Evolutionary conservation across 345 rosid species (phyloP).

Genomic region (Zanthoxylum bungeanum): DNA sequence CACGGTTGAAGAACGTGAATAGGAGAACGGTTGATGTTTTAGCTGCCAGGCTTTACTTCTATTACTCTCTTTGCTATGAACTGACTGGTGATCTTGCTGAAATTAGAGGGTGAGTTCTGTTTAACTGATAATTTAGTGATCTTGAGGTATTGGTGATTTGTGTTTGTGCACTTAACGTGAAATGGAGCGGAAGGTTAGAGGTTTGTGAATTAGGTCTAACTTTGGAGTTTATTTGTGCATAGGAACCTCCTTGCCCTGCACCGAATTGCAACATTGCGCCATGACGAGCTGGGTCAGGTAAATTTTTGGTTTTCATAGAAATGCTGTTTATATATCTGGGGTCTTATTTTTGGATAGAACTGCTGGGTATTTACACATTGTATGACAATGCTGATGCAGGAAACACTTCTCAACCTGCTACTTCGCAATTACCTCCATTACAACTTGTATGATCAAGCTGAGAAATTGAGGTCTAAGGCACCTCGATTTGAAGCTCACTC

Average conservation of each 20-base stretch:
- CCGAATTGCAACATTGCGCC: constrained; percentile 57
- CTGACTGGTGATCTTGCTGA: constrained; percentile 57
- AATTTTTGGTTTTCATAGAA: neutral
- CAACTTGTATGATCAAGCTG: constrained; percentile 61
- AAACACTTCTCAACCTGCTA: constrained; percentile 55
- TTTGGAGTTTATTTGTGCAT: constrained; percentile 14
- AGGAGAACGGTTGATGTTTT: constrained; percentile 56
- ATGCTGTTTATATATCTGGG: neutral
- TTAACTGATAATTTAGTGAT: neutral
- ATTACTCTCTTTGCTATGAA: constrained; percentile 60
- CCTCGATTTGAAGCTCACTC: constrained; percentile 62
- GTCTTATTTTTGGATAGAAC: neutral
- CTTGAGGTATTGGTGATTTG: neutral
- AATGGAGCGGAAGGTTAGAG: neutral
- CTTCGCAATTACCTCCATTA: constrained; percentile 66
- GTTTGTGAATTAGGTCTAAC: constrained; percentile 8
- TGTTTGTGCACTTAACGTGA: neutral
- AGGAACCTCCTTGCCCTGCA: constrained; percentile 56
- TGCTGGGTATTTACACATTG: constrained; percentile 1
- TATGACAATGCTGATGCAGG: constrained; percentile 27
- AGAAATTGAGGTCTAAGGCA: constrained; percentile 61
- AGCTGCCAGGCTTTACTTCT: constrained; percentile 51
- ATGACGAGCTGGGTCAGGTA: constrained; percentile 65
- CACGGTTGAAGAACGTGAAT: constrained; percentile 43
- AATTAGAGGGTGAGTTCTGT: constrained; percentile 46